Conservation (phyloP, 768 basidiomycete species). For the Russula sp. region DNA sequence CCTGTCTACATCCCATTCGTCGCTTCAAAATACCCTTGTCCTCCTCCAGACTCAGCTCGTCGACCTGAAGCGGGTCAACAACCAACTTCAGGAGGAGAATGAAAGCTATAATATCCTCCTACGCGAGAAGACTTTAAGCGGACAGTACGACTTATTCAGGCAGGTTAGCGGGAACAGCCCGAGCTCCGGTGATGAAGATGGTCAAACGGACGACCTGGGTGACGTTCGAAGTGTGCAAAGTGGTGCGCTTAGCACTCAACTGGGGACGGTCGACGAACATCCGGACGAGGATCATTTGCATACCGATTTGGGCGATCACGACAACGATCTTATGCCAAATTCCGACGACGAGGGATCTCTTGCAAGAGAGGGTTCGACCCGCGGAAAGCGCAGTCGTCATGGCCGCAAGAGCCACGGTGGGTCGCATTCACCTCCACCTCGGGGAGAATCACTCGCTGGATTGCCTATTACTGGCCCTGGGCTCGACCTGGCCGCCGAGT, state of each 20-base stretch:
- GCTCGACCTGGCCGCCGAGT: slow-evolving; percentile 85
- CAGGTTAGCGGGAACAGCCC: slow-evolving; percentile 52
- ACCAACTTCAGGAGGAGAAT: slow-evolving; percentile 90
- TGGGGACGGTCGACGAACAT: slow-evolving; percentile 48
- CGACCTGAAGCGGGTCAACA: slow-evolving; percentile 86
- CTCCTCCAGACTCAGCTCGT: slow-evolving; percentile 80
- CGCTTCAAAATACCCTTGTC: slow-evolving; percentile 79
- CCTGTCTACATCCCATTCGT: slow-evolving; percentile 78
- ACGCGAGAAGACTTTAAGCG: slow-evolving; percentile 85
- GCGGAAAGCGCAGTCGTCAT: slow-evolving; percentile 43
- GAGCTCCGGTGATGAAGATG: slow-evolving; percentile 31
- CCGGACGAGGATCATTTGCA: slow-evolving; percentile 47
- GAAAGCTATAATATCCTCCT: slow-evolving; percentile 95
- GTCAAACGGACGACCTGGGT: slow-evolving; percentile 29
- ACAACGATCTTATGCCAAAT: slow-evolving; percentile 44
- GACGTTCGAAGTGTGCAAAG: slow-evolving; percentile 49
- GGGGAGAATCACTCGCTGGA: slow-evolving; percentile 81
- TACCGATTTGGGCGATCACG: slow-evolving; percentile 48
- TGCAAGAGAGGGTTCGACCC: slow-evolving; percentile 36
- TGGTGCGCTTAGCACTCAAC: slow-evolving; percentile 54
- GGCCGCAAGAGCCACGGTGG: slow-evolving; percentile 52
- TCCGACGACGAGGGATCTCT: slow-evolving; percentile 36
- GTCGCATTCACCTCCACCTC: slow-evolving; percentile 50
- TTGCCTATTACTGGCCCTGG: slow-evolving; percentile 87
- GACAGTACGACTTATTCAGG: slow-evolving; percentile 75